A percentile compares a stretch with the other conserved stretches of the same genome.
Evolutionary conservation across 768 basidiomycete genomes (phyloP).

Genomic region (Suillus subluteus): DNA sequence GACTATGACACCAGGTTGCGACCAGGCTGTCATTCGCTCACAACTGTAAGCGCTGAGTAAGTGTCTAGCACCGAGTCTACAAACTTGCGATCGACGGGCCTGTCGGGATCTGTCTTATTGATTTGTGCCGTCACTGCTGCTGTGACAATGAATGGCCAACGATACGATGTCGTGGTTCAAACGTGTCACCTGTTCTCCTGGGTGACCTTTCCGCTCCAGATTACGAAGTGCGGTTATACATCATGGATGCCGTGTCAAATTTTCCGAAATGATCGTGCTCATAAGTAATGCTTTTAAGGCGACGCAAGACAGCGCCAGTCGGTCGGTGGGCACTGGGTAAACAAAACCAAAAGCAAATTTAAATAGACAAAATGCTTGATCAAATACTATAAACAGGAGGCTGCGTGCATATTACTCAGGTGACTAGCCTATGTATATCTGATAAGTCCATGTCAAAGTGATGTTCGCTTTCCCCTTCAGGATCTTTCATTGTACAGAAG

Average conservation of each 20-base stretch:
- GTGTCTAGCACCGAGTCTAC: neutral
- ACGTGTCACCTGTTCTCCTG: constrained; percentile 11
- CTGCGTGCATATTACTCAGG: constrained; percentile 20
- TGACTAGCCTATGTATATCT: constrained; percentile 32
- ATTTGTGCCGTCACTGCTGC: constrained; percentile 12
- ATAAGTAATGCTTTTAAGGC: neutral
- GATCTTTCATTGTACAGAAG: constrained; percentile 9
- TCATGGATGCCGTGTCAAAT: constrained; percentile 18
- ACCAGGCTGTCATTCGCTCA: constrained; percentile 1
- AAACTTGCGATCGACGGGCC: constrained; percentile 6
- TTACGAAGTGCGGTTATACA: constrained; percentile 23
- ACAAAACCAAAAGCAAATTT: neutral
- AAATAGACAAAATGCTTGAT: constrained; percentile 5
- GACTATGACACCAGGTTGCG: neutral
- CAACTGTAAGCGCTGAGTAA: neutral
- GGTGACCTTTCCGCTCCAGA: constrained; percentile 8
- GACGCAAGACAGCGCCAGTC: neutral
- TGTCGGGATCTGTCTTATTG: constrained; percentile 2
- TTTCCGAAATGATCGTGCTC: constrained; percentile 34
- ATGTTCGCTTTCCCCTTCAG: constrained; percentile 16
- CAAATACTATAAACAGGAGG: constrained; percentile 14
- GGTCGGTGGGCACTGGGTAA: neutral
- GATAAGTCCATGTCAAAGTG: constrained; percentile 20
- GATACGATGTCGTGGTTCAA: constrained; percentile 9
- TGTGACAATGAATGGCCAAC: constrained; percentile 21